A percentile compares a stretch with the other conserved stretches of the same genome.
These are phyloP conservation scores for Exophiala sideris DNA, from an alignment of 2,329 filamentous ascomycete species.

Conservation along the genomic window DNA sequence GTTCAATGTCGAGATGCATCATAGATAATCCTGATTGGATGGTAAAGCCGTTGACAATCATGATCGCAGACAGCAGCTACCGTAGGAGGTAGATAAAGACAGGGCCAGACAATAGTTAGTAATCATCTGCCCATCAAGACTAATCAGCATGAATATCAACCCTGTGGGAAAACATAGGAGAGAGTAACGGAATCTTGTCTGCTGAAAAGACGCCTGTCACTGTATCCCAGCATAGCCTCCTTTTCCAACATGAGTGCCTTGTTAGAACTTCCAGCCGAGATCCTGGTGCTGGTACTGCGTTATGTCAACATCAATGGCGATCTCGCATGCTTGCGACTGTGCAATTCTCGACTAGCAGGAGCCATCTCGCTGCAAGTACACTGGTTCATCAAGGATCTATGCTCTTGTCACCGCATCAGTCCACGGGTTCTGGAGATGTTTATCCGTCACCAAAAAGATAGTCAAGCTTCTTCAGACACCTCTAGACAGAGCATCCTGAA, in stretches of 20 bases:
- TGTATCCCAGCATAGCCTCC: not conserved
- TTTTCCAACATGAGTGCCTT: not conserved
- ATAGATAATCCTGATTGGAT: too few species aligned
- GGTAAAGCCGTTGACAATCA: too few species aligned
- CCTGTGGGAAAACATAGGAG: too few species aligned
- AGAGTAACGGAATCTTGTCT: too few species aligned
- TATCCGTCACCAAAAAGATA: not conserved
- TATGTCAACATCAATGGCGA: conserved; percentile 13
- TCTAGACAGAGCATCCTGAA: not conserved
- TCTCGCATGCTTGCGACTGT: conserved; percentile 4
- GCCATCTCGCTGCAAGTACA: not conserved
- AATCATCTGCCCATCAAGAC: too few species aligned
- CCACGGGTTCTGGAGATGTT: conserved; percentile 4
- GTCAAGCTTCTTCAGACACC: not conserved
- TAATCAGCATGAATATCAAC: too few species aligned
- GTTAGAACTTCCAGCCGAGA: conserved; percentile 10
- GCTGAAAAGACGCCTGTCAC: too few species aligned
- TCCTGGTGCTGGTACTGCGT: conserved; percentile 10
- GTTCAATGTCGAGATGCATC: too few species aligned
- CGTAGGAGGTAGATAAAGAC: too few species aligned
- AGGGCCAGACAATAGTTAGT: too few species aligned
- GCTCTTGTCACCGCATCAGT: conserved; percentile 1
- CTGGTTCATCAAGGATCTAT: conserved; percentile 4
- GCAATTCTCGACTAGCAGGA: conserved; percentile 1
- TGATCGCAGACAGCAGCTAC: too few species aligned